Percentiles rank a stretch among this genome's conserved stretches.
Evolutionary conservation across 805 yeast species (phyloP).

Genomic region (Trichomonascus vanleenenianus): DNA sequence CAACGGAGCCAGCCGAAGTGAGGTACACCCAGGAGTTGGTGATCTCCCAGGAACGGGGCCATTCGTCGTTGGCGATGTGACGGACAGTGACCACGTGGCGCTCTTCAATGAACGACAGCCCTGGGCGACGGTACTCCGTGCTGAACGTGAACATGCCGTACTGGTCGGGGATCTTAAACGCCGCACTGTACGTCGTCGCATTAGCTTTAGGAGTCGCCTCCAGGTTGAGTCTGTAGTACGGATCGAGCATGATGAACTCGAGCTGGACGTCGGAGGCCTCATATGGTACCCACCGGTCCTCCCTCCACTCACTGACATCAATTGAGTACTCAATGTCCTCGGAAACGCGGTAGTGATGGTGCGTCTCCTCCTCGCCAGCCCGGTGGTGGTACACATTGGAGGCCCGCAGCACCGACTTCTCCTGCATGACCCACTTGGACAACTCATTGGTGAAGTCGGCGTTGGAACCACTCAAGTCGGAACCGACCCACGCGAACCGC

Average conservation of each 20-base stretch:
- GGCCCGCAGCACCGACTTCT: slow-evolving; percentile 53
- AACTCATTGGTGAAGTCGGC: slow-evolving; percentile 38
- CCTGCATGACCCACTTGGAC: slow-evolving; percentile 67
- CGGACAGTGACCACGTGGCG: slow-evolving; percentile 72
- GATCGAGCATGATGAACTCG: slow-evolving; percentile 85
- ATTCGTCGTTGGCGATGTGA: slow-evolving; percentile 94
- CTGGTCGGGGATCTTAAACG: slow-evolving; percentile 81
- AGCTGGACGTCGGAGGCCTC: slow-evolving; percentile 54
- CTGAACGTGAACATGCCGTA: slow-evolving; percentile 92
- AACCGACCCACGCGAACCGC: slow-evolving; percentile 77
- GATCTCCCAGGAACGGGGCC: slow-evolving; percentile 86
- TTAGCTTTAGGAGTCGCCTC: slow-evolving; percentile 33
- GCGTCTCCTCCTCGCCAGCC: slow-evolving; percentile 26
- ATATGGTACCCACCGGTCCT: slow-evolving; percentile 64
- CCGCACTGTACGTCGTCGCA: slow-evolving; percentile 37
- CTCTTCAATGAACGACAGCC: slow-evolving; percentile 60
- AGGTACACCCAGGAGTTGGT: slow-evolving; percentile 90
- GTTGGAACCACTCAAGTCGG: slow-evolving; percentile 41
- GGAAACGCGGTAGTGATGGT: slow-evolving; percentile 58
- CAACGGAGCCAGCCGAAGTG: slow-evolving; percentile 60
- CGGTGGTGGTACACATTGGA: slow-evolving; percentile 49
- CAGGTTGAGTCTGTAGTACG: slow-evolving; percentile 78
- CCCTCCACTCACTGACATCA: slow-evolving; percentile 36
- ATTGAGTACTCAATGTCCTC: slow-evolving; percentile 56
- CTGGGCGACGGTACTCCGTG: slow-evolving; percentile 70